Evolutionary conservation across 176 grass and related monocot species (phyloP).

Genomic region (Cenchrus purpureus): DNA sequence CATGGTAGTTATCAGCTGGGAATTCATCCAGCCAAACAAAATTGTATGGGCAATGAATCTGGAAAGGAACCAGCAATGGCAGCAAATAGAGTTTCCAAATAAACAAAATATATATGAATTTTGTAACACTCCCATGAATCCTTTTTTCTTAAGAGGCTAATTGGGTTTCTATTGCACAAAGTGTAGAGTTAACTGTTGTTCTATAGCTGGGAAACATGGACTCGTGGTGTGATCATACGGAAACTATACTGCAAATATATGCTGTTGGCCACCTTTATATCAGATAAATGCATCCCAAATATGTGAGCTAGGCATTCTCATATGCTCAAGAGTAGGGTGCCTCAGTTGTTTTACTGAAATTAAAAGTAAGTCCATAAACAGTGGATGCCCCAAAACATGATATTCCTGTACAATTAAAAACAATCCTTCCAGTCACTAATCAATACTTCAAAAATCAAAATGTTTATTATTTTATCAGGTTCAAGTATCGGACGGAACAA

Average conservation of each 20-base stretch:
- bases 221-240: background rate
- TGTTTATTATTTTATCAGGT: background rate
- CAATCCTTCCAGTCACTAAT: background rate
- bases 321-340: background rate
- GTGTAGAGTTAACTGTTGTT: background rate
- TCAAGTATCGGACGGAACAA: background rate
- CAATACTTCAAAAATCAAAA: background rate
- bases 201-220: no score
- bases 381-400: background rate
- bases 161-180: background rate
- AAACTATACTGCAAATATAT: background rate
- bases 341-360: background rate
- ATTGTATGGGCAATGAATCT: no score
- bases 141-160: background rate
- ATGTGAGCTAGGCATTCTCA: background rate
- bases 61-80: no score
- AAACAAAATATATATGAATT: background rate
- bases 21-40: background rate
- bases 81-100: background rate
- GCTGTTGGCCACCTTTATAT: background rate
- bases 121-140: background rate
- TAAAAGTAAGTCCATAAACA: background rate
- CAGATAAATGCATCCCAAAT: background rate
- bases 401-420: background rate
- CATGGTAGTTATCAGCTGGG: background rate